Base-by-base conservation (phyloP, 305 asterid genomes). In the Coffea humblotiana region DNA sequence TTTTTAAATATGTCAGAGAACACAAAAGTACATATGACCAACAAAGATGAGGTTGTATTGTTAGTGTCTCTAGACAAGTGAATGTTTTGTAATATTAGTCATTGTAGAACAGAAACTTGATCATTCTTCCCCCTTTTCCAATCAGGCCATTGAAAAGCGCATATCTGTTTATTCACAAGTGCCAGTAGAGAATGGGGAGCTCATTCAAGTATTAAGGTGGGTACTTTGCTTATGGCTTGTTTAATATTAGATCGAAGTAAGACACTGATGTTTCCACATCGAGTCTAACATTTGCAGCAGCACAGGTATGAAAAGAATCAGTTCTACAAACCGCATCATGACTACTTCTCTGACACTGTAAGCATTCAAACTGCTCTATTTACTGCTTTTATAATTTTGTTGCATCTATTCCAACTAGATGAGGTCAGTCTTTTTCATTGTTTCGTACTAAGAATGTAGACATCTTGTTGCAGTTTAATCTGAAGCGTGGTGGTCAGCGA, bases 141-240 rank as follows among this genome's bases (percentile, higher is more conserved):
- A 77, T 69, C 88, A 92, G 98, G 96, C 93, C 82, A 94, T 94
- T 67, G 98, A 94, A 90, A 91, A 94, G 83, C 88, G 97, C 74
- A 94, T 92, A 69, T 91, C 97, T 84, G 93, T 91, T 32, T 94
- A 89, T 88, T 88, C 98, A 82, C 97, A 92, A 88, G 80, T 94
- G 71, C 97, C 97, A 81, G 85, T 87, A 49, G 94, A 92, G 87
- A 92, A 94, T 88, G 98, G 98, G 85, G 98, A 92, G 88, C 93
- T 93, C 71, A 86, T 92, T 88, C 97, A 94, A 86, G 94, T 94
- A 68, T 84, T 92, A 83, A 87, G 94, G 98, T 92, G 87, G 72
- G 93, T 51, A 61, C 67, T 77, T 70, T 45, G 18, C 47, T 75
- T 63, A 35, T 65, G 51, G 60, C 64, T 74, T 77, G 56, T 83